A percentile compares a stretch with the other conserved stretches of the same genome.
phyloP scores from a whole-genome alignment of 495 filamentous ascomycete genomes.

The Penicillium malachiteum region DNA sequence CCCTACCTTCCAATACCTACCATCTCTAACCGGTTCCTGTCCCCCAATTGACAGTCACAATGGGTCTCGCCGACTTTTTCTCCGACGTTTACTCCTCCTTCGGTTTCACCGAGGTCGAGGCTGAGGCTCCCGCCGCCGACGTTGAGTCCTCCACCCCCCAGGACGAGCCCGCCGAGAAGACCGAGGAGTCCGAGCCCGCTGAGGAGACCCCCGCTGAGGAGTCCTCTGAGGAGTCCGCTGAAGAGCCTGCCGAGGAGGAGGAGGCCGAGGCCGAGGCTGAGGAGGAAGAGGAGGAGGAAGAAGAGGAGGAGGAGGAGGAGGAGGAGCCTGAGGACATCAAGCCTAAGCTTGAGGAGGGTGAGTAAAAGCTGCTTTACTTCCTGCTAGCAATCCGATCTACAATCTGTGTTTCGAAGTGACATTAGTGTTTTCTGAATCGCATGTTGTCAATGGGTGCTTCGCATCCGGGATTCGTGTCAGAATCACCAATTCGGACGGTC shows the following conservation, averaged over 20 bases:
- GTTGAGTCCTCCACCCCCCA: conserved; percentile 51
- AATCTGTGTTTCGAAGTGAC: background rate
- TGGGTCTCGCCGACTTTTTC: conserved; percentile 66
- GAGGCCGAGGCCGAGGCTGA: conserved; percentile 44
- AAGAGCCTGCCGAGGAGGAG: conserved; percentile 47
- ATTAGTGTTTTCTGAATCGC: background rate
- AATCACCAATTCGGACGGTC: background rate
- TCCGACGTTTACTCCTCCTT: conserved; percentile 59
- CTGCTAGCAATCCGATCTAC: background rate
- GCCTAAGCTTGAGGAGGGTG: conserved; percentile 88
- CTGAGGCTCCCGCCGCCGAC: conserved; percentile 57
- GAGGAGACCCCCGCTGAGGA: conserved; percentile 41
- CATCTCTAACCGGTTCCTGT: conserved; percentile 26
- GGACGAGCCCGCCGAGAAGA: conserved; percentile 53
- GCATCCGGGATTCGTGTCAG: conserved; percentile 1
- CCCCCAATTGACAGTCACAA: conserved; percentile 49
- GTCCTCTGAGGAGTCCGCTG: conserved; percentile 45
- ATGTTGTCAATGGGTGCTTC: background rate
- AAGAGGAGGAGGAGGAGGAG: conserved; percentile 88
- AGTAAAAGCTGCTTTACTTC: conserved; percentile 36
- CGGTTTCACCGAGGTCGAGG: conserved; percentile 57
- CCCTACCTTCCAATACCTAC: conserved; percentile 33
- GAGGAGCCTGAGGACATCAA: conserved; percentile 87
- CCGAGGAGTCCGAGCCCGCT: conserved; percentile 34
- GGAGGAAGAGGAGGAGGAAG: conserved; percentile 54